phyloP scores from a whole-genome alignment of 805 yeast species.

The Hanseniaspora thailandica region DNA sequence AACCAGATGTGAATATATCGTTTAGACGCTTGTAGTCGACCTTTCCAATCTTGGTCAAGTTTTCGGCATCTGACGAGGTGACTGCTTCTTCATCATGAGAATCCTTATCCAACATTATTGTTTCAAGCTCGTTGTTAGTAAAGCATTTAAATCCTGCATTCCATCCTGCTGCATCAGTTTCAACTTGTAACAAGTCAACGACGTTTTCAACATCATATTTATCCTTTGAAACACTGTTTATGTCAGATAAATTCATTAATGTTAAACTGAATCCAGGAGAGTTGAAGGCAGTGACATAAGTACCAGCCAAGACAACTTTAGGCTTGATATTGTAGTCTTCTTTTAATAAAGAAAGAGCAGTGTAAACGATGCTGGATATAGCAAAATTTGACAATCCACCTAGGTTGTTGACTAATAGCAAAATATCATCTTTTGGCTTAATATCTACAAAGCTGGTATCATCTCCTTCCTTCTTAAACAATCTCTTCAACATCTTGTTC shows the following conservation, averaged over 20 bases:
- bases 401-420: slow-evolving; percentile 65
- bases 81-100: slow-evolving; percentile 8
- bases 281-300: slow-evolving; percentile 78
- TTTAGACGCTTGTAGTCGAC: slow-evolving; percentile 28
- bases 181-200: slow-evolving; percentile 47
- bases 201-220: slow-evolving; percentile 33
- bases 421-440: slow-evolving; percentile 46
- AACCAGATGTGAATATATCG: slow-evolving; percentile 36
- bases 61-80: slow-evolving; percentile 26
- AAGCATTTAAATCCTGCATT: slow-evolving; percentile 25
- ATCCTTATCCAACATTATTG: slow-evolving; percentile 9
- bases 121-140: slow-evolving; percentile 26
- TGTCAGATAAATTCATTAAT: slow-evolving; percentile 53
- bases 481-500: slow-evolving; percentile 46
- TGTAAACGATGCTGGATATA: slow-evolving; percentile 56
- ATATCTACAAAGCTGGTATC: slow-evolving; percentile 78
- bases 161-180: slow-evolving; percentile 81
- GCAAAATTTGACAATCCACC: slow-evolving; percentile 85
- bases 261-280: slow-evolving; percentile 89
- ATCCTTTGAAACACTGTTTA: slow-evolving; percentile 31
- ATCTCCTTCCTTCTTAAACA: slow-evolving; percentile 50
- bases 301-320: slow-evolving; percentile 56
- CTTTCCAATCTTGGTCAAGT: slow-evolving; percentile 28
- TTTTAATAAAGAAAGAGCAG: slow-evolving; percentile 43
- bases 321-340: slow-evolving; percentile 48